phyloP scores from a whole-genome alignment of 1,284 basidiomycete genomes.

The Boletus semigastroideus region DNA sequence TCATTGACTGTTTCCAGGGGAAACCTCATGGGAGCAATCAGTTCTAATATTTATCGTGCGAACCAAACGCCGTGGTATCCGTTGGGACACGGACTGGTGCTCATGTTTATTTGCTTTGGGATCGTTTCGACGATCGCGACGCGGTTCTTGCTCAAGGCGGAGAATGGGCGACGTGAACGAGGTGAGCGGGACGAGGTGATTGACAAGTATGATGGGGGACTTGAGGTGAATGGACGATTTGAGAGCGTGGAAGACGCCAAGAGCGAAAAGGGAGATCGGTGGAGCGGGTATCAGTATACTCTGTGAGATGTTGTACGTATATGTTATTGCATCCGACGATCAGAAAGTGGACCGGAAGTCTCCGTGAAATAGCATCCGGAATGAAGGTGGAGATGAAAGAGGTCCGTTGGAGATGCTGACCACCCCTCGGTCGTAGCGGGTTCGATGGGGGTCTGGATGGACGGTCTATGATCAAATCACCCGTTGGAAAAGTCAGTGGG shows the following conservation, averaged over 20 bases:
- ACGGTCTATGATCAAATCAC: no score
- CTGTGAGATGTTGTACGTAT: conserved; percentile 11
- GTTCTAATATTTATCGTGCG: conserved; percentile 70
- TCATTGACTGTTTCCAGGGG: conserved; percentile 31
- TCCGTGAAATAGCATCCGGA: neutral
- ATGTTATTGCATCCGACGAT: neutral
- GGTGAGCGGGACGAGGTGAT: conserved; percentile 73
- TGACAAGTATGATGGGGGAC: conserved; percentile 43
- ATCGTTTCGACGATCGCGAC: conserved; percentile 49
- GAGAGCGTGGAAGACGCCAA: conserved; percentile 51
- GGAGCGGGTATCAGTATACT: conserved; percentile 59
- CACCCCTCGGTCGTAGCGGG: no score
- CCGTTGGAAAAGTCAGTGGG: no score
- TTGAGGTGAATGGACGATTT: conserved; percentile 47
- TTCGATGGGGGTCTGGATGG: no score
- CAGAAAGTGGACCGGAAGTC: neutral
- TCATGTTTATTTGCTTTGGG: conserved; percentile 70
- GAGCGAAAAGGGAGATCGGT: conserved; percentile 55
- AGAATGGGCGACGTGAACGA: conserved; percentile 61
- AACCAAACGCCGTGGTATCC: conserved; percentile 68
- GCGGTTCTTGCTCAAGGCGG: conserved; percentile 49
- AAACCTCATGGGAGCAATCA: conserved; percentile 69
- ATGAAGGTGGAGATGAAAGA: no score
- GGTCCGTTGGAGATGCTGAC: no score
- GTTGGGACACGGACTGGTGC: conserved; percentile 64